Conservation (phyloP, 495 filamentous ascomycete genomes). For the Xylaria grammica region DNA sequence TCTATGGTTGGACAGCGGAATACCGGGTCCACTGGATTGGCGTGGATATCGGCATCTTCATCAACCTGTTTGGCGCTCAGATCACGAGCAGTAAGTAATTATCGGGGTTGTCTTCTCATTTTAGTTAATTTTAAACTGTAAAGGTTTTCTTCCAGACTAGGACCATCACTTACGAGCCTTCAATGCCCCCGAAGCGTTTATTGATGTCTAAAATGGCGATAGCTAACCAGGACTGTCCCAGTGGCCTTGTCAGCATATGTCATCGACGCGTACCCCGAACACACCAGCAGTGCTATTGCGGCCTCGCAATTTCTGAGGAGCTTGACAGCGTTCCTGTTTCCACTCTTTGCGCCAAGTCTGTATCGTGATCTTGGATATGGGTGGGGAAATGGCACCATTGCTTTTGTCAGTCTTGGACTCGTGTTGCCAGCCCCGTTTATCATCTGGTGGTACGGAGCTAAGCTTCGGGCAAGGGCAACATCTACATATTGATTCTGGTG, state of each 20-base stretch:
- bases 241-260: slow-evolving; percentile 54
- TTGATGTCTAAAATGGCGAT: too few species aligned
- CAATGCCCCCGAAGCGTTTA: too few species aligned
- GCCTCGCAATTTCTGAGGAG: slow-evolving; percentile 69
- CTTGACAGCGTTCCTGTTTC: slow-evolving; percentile 72
- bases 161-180: too few species aligned
- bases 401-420: slow-evolving; percentile 53
- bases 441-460: slow-evolving; percentile 49
- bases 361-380: slow-evolving; percentile 59
- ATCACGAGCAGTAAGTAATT: neutral
- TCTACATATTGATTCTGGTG: neutral
- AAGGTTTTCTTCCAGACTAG: too few species aligned
- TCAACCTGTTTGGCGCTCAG: slow-evolving; percentile 25
- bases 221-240: neutral
- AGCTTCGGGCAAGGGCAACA: slow-evolving; percentile 30
- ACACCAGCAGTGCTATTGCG: slow-evolving; percentile 70
- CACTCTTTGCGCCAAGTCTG: slow-evolving; percentile 70
- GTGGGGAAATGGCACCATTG: slow-evolving; percentile 61
- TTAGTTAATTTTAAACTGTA: too few species aligned
- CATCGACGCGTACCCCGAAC: slow-evolving; percentile 73
- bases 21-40: slow-evolving; percentile 50
- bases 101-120: neutral
- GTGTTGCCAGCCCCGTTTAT: slow-evolving; percentile 50
- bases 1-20: slow-evolving; percentile 48
- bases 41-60: slow-evolving; percentile 31